These are phyloP conservation scores for Iris pallida DNA, from an alignment of 116 monocot species.

Conservation along the genomic window DNA sequence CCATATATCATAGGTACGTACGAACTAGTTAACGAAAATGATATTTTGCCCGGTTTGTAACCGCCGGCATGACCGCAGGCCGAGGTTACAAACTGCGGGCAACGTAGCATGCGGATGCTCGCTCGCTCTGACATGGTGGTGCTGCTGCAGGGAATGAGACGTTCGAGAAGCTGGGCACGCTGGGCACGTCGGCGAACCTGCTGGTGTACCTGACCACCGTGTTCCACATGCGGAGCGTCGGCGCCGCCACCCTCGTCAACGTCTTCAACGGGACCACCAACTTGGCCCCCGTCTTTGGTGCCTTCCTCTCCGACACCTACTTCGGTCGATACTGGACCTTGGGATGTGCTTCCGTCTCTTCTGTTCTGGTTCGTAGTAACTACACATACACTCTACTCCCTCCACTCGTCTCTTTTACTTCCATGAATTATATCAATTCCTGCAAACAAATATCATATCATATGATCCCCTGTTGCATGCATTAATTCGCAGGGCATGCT, in stretches of 20 bases:
- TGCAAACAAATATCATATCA: too few relatives aligned
- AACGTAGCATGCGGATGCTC: too few relatives aligned
- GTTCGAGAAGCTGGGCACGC: conserved; percentile 19
- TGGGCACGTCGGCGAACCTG: conserved; percentile 12
- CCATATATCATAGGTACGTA: conserved; percentile 12
- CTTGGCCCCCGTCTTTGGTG: conserved; percentile 41
- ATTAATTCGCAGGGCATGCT: conserved; percentile 87
- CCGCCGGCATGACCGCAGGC: too few relatives aligned
- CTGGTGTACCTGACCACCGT: conserved; percentile 29
- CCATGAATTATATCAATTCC: too few relatives aligned
- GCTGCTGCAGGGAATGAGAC: conserved; percentile 20
- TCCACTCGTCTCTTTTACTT: too few relatives aligned
- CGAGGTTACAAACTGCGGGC: too few relatives aligned
- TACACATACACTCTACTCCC: too few relatives aligned
- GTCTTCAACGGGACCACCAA: conserved; percentile 46
- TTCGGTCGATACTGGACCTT: conserved; percentile 32
- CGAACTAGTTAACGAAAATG: too few relatives aligned
- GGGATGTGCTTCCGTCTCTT: conserved; percentile 15
- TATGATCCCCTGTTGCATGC: too few relatives aligned
- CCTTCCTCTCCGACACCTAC: conserved; percentile 55
- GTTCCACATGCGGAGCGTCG: conserved; percentile 34
- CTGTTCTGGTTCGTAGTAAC: conserved; percentile 19
- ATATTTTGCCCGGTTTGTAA: too few relatives aligned
- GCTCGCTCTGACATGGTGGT: too few relatives aligned
- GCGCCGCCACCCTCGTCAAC: conserved; percentile 19